Evolutionary conservation across 768 basidiomycete species (phyloP), one percentile per base, ranked within the genome.

Genomic region (Strobilomyces confusus): DNA sequence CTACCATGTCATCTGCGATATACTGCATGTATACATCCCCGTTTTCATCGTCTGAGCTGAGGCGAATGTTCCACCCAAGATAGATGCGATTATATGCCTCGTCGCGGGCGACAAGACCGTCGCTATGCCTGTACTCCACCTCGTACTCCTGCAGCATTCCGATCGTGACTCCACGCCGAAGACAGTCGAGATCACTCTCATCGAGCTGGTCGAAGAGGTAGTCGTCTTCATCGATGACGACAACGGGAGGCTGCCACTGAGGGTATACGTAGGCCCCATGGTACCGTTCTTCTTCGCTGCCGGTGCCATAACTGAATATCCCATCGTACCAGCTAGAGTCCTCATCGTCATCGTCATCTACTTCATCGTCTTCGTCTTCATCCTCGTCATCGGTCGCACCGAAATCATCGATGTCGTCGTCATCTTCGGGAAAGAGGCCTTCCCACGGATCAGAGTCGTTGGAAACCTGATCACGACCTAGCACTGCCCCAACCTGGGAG

Each of bases 1-100:
- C 68, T 14, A 59, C 65, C 51, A 80, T 72, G 52, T 79, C 77
- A 7, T 63, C 64, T n/a, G 63, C 48, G 34, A 75, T 60, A 63
- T 72, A 71, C 20, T 66, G 70, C 65, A 79, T 74, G 60, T 66
- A 79, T 38, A 58, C 53, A 20, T 71, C 70, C 19, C 78, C 78
- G 19, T 63, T 65, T 11, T 69, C 66, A 58, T 79, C 79, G 38
- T 71, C 72, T 8, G 67, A 65, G 34, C 69, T 75, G 44, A 84
- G 66, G 19, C 69, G 58, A 49, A 89, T 76, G 58, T 87, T 88
- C 84, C 84, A 89, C 5, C 87, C 87, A 5, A 89, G 74, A 57
- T 75, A 83, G 9, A 88, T 62, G 25, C 75, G 73, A 58, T 77
- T 72, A 61, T 75, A 71, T 15, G 63, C 69, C 23, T 72, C 65